Conservation (phyloP, 73 alveolate species). For the Paramecium primaurelia region DNA sequence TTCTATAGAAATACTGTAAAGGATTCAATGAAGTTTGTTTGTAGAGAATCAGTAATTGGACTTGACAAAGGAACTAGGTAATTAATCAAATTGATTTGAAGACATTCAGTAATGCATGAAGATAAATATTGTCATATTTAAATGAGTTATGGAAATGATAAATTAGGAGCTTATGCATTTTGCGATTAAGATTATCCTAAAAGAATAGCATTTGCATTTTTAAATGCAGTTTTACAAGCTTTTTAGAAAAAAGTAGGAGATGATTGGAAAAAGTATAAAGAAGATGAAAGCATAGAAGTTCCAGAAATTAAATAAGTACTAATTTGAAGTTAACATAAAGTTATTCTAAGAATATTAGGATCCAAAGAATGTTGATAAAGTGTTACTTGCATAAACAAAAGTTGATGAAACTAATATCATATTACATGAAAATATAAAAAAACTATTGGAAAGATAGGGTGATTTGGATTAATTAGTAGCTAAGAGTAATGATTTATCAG, state of each 20-base stretch:
- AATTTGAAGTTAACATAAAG: not conserved
- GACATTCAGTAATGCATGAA: conserved; percentile 61
- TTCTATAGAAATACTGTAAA: conserved; percentile 59
- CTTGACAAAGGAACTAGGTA: conserved; percentile 49
- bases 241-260: conserved; percentile 52
- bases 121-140: conserved; percentile 51
- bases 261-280: conserved; percentile 45
- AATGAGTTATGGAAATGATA: conserved; percentile 43
- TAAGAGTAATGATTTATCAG: conserved; percentile 58
- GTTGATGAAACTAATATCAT: conserved; percentile 58
- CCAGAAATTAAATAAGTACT: conserved; percentile 49
- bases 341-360: conserved; percentile 31
- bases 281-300: conserved; percentile 55
- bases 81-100: not conserved
- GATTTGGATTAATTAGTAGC: conserved; percentile 58
- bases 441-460: conserved; percentile 56
- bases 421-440: conserved; percentile 55
- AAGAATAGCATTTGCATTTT: conserved; percentile 55
- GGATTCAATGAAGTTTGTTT: conserved; percentile 56
- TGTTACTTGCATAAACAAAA: conserved; percentile 32
- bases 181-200: conserved; percentile 55
- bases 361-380: conserved; percentile 60
- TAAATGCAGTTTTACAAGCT: conserved; percentile 31
- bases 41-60: conserved; percentile 58
- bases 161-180: conserved; percentile 56